Base-by-base conservation (phyloP, 1,139 yeast species). In the Hemisphaericaspora xylanilytica region DNA sequence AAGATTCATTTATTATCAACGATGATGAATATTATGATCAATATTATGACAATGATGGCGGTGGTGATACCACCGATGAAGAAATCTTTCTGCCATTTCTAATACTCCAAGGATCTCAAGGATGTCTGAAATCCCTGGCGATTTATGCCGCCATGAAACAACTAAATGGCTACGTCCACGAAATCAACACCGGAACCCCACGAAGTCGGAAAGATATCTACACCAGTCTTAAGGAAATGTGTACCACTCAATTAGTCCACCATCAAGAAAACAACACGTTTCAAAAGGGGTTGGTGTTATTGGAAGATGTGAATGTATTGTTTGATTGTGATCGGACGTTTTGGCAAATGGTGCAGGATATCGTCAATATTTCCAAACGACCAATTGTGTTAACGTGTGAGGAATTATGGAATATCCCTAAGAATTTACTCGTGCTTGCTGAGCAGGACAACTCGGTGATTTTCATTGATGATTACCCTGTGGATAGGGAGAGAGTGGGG, bases 301-400 rank as follows among this genome's bases (percentile, higher is more conserved):
- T 92, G 39, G 97, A 90, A 51, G 97, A 92, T 50, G 90, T 86
- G 20, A 96, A 92, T 57, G 67, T 87, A 11, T 59, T 90, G 21
- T 88, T 84, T 52, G 92, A 84, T 43, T 85, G 80, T 36, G 96
- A 89, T 49, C 76, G 73, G 47, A 79, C 80, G 1, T 90, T 92
- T 53, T 92, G 97, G 97, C 56, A 70, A 2, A 81, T 83, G 1
- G 74, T 89, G 3, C 78, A 75, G 35, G 82, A 79, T 42, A 70
- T 88, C 12, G 62, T 88, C 28, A 69, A 73, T 29, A 75, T 78
- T 22, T 78, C 95, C 0, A 72, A 90, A 49, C 67, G 96, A 36
- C 97, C 98, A 0, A 75, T 92, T 1, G 73, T 90, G 1, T 53
- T 92, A 20, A 87, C 95, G 0, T 88, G 96, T 51, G 70, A 73